Evolutionary conservation across 106 monocot species (phyloP).

Genomic region (Cymbidium sinense): DNA sequence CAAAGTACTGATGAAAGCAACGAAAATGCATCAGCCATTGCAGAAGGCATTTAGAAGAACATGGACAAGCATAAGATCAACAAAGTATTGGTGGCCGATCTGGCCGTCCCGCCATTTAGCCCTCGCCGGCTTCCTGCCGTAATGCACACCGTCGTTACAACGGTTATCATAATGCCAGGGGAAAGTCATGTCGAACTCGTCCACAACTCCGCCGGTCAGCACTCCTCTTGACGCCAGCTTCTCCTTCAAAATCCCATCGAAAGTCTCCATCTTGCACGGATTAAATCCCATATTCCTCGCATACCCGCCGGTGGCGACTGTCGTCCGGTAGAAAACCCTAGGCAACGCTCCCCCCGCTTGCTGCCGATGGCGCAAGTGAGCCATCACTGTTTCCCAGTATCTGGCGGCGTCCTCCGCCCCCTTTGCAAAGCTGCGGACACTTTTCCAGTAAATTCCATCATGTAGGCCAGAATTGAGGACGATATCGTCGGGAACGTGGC

Average conservation of each 20-base stretch:
- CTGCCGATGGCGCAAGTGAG: slow-evolving; percentile 6
- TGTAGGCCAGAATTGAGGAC: slow-evolving; percentile 88
- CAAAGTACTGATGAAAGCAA: too few relatives aligned
- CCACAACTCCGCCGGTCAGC: slow-evolving; percentile 68
- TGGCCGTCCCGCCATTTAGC: slow-evolving; percentile 68
- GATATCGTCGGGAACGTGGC: slow-evolving; percentile 39
- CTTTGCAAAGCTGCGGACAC: slow-evolving; percentile 38
- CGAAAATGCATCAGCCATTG: slow-evolving; percentile 14
- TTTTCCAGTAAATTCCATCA: slow-evolving; percentile 63
- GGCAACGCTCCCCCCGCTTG: slow-evolving; percentile 15
- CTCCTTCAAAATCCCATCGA: slow-evolving; percentile 68
- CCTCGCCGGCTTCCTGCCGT: slow-evolving; percentile 72
- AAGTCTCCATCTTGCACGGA: slow-evolving; percentile 87
- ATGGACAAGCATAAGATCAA: slow-evolving; percentile 88
- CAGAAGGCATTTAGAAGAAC: slow-evolving; percentile 80
- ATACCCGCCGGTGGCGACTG: slow-evolving; percentile 75
- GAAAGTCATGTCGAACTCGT: slow-evolving; percentile 93
- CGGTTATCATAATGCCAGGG: slow-evolving; percentile 95
- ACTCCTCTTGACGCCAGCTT: slow-evolving; percentile 53
- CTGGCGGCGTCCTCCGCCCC: slow-evolving; percentile 59
- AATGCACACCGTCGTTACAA: slow-evolving; percentile 89
- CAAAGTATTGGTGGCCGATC: slow-evolving; percentile 90
- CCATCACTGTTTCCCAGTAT: slow-evolving; percentile 63
- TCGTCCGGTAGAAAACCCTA: slow-evolving; percentile 73
- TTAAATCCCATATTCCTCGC: slow-evolving; percentile 83